Evolutionary conservation across 192 early-diverging fungal species (phyloP), one percentile per base, ranked within the genome.

Genomic region (Entomortierella parvispora): DNA sequence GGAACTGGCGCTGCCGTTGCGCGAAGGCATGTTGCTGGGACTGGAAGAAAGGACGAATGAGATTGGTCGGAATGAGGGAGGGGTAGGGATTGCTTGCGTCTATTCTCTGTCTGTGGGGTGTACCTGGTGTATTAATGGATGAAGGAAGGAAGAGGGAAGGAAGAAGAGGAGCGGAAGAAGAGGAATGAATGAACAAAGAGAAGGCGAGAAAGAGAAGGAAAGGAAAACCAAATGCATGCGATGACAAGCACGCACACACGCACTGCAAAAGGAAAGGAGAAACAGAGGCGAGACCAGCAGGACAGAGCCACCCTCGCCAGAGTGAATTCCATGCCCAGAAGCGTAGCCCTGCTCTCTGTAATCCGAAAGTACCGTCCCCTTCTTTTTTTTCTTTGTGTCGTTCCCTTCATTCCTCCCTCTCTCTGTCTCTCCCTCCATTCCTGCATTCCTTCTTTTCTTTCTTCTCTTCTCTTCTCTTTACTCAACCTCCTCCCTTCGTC

Each of bases 11-110:
- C 58, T 65, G 31, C 66, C 40, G 31, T 42, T 62, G 45, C 74
- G 22, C 50, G 42, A 4, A 6, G 62, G 70, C 70, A 72, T 72
- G 37, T n/a, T 12, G 18, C 10, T 0, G 29, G 26, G 31, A n/a
- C n/a, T n/a, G n/a, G n/a, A n/a, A n/a, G n/a, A n/a, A n/a, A n/a
- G n/a, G n/a, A n/a, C n/a, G n/a, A n/a, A 40, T 40, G 5, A 40
- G 37, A 40, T 9, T 12, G 5, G 37, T 9, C 37, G 12, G 7
- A 40, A 40, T 9, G 37, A 40, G 34, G 15, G 25, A 45, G 28
- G 50, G 40, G 23, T 1, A 57, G 40, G 12, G 10, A n/a, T n/a
- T n/a, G n/a, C n/a, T n/a, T n/a, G n/a, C n/a, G n/a, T n/a, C n/a
- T n/a, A n/a, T n/a, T n/a, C n/a, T n/a, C n/a, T 40, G 37, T 40